A percentile compares a stretch with the other conserved stretches of the same genome.
Conservation (phyloP, 2,329 filamentous ascomycete species). For the Zelopaecilomyces penicillatus region DNA sequence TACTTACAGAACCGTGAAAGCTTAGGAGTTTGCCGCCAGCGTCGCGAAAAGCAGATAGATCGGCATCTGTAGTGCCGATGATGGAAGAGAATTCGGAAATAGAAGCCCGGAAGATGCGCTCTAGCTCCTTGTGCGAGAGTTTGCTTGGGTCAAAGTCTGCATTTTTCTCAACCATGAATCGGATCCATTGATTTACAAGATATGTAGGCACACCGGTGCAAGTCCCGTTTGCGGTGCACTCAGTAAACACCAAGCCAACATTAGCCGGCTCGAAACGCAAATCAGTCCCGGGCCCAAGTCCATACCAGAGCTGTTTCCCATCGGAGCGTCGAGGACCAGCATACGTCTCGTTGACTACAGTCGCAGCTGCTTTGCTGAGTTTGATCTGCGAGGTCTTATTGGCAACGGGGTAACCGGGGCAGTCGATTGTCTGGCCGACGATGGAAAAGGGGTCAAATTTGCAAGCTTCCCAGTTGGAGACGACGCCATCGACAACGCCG, state of each 20-base stretch:
- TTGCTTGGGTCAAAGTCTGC: not conserved
- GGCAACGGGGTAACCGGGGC: not conserved
- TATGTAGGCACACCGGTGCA: not conserved
- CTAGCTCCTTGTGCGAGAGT: conserved; percentile 1
- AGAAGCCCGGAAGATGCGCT: not conserved
- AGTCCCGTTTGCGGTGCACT: not conserved
- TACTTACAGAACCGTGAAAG: conserved; percentile 26
- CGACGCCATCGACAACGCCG: conserved; percentile 37
- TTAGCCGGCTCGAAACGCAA: not conserved
- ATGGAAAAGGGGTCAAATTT: conserved; percentile 18
- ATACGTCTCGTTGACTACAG: conserved; percentile 1
- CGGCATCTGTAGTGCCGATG: conserved; percentile 18
- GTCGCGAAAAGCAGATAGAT: conserved; percentile 18
- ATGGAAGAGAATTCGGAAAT: conserved; percentile 2
- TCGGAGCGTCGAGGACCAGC: not conserved
- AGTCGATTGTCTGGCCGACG: not conserved
- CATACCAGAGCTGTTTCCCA: conserved; percentile 1
- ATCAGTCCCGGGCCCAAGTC: not conserved
- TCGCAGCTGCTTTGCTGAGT: not conserved
- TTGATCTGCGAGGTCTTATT: not conserved
- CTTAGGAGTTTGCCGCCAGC: conserved; percentile 31
- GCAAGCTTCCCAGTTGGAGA: conserved; percentile 34
- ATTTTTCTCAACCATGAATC: not conserved
- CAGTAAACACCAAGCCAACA: too few relatives aligned
- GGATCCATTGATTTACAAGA: not conserved